A percentile compares a stretch with the other conserved stretches of the same genome.
phyloP scores from a whole-genome alignment of 345 rosid genomes.

The Syzygium oleosum region DNA sequence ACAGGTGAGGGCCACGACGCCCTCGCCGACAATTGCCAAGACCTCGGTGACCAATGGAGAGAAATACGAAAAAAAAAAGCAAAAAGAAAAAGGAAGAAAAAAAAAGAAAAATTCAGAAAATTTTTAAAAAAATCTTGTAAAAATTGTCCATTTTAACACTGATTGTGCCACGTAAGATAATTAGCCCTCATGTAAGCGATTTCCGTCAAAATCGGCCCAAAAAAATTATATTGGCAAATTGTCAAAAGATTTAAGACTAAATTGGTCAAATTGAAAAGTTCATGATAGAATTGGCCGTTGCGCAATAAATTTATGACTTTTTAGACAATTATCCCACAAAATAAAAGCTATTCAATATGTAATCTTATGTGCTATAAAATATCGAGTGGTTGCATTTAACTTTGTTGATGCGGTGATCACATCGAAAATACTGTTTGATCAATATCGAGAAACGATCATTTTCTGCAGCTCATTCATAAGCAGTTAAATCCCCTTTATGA shows the following conservation, averaged over 20 bases:
- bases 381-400: neutral
- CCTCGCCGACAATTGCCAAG: neutral
- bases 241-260: neutral
- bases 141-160: neutral
- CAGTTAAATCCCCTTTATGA: neutral
- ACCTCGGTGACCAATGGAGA: neutral
- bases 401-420: fast-evolving
- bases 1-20: neutral
- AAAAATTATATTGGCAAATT: neutral
- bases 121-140: neutral
- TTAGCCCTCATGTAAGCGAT: neutral
- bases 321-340: neutral
- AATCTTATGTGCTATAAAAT: neutral
- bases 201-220: neutral
- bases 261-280: neutral
- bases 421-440: neutral
- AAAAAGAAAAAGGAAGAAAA: neutral
- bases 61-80: neutral
- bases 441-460: neutral
- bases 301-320: neutral
- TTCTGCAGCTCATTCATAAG: neutral
- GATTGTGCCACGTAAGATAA: fast-evolving
- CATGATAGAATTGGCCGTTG: fast-evolving
- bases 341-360: neutral
- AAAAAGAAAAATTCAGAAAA: neutral